Base-by-base conservation (phyloP, 768 basidiomycete genomes). In the Boletus barrowsii region DNA sequence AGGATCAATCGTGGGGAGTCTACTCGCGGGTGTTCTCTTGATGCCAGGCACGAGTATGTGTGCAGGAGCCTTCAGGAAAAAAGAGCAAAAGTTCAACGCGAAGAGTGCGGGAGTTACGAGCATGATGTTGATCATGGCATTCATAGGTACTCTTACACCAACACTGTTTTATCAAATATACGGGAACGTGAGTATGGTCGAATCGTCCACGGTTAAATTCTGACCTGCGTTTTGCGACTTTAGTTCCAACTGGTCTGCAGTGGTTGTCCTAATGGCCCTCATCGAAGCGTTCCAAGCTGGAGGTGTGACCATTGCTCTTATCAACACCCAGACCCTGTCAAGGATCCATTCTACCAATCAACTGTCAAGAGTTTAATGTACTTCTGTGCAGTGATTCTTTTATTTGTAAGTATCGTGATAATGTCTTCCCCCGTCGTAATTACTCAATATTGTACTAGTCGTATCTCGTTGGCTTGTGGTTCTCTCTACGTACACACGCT, bases 101-200 rank as follows among this genome's bases (percentile, higher is more conserved):
- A 98, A 93, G 76, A 93, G 90, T 64, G 97, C 97, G 7, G 92
- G 97, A 36, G 97, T 99, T 15, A 99, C 97, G 0, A 97, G 94
- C 68, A 97, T 97, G 77, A 96, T 99, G 92, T 72, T 99, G 69
- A 98, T 99, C 73, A 98, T 98, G 96, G 97, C 97, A 13, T 92
- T 99, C 69, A 96, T 99, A 57, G 97, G 97, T 13, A 92, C 91
- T 2, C 76, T 99, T 54, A 84, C 93, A 0, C 97, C 97, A 3
- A 98, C 97, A 1, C 68, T 99, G 66, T 99, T 99, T 71, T 99
- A 99, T 73, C 95, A 98, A 71, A 94, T 88, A 10, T 99, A 96
- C 69, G 97, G 97, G 48, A 93, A 91, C 59, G 96, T 98, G 65
- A 73, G 93, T 80, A 17, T 52, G 42, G 32, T 47, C 30, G 45